Evolutionary conservation across 179 eudicot species (phyloP).

Genomic region (Gypsophila paniculata): DNA sequence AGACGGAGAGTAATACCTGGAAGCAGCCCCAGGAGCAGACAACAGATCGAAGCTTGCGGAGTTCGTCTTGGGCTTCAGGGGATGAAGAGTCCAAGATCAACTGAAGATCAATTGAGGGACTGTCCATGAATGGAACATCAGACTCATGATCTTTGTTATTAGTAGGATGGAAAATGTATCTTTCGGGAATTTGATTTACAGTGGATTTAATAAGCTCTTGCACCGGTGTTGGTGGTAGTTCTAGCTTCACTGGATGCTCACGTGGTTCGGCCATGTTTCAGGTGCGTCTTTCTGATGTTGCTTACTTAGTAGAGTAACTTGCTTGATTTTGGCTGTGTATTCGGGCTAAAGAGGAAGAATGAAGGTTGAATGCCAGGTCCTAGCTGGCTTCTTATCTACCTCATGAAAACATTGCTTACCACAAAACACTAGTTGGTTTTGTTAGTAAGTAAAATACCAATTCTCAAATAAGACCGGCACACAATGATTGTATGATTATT

Average conservation of each 20-base stretch:
- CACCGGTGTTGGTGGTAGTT: constrained; percentile 15
- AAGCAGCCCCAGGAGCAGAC: constrained; percentile 26
- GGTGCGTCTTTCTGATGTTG: background rate
- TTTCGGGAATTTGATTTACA: constrained; percentile 4
- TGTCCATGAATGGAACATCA: constrained; percentile 13
- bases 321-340: background rate
- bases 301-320: too few relatives aligned
- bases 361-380: background rate
- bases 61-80: background rate
- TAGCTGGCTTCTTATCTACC: background rate
- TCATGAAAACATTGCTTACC: background rate
- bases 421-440: too few relatives aligned
- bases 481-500: too few relatives aligned
- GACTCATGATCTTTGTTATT: constrained; percentile 21
- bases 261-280: constrained; percentile 31
- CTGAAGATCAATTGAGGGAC: constrained; percentile 17
- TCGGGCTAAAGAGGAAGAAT: background rate
- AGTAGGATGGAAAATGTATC: constrained; percentile 12
- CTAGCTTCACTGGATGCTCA: background rate
- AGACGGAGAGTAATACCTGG: constrained; percentile 13
- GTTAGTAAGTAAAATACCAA: too few relatives aligned
- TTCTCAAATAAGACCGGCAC: too few relatives aligned
- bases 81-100: constrained; percentile 12
- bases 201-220: constrained; percentile 16
- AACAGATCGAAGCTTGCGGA: constrained; percentile 16